phyloP scores from a whole-genome alignment of 176 grass and related monocot genomes.

The Oryza coarctata region DNA sequence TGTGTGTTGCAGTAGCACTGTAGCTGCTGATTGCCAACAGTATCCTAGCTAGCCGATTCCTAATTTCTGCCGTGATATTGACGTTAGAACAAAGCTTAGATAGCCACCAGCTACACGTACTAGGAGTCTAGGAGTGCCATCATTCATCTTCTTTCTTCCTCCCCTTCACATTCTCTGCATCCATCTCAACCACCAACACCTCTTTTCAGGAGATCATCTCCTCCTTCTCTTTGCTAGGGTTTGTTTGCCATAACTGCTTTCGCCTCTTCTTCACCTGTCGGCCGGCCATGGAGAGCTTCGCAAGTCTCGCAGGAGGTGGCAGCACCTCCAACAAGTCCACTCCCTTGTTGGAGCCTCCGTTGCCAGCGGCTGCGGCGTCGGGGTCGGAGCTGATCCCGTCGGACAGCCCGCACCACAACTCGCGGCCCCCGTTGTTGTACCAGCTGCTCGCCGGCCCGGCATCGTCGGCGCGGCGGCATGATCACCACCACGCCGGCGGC shows the following conservation, averaged over 20 bases:
- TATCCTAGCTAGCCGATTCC: slow-evolving; percentile 31
- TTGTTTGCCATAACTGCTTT: slow-evolving; percentile 18
- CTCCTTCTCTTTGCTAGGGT: slow-evolving; percentile 29
- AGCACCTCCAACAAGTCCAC: slow-evolving; percentile 46
- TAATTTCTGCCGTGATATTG: slow-evolving; percentile 66
- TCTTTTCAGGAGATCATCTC: slow-evolving; percentile 24
- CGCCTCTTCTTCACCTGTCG: background rate
- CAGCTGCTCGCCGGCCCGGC: slow-evolving; percentile 32
- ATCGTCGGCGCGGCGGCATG: slow-evolving; percentile 25
- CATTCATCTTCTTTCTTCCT: slow-evolving; percentile 31
- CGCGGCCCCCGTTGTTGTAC: slow-evolving; percentile 36
- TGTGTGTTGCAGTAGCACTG: background rate
- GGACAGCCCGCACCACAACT: slow-evolving; percentile 21
- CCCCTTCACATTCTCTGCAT: background rate
- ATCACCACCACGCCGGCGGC: background rate
- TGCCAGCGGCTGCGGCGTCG: slow-evolving; percentile 6
- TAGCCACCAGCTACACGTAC: slow-evolving; percentile 51
- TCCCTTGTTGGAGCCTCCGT: slow-evolving; percentile 60
- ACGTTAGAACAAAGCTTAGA: slow-evolving; percentile 73
- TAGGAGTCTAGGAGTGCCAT: background rate
- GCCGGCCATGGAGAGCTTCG: slow-evolving; percentile 35
- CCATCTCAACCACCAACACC: background rate
- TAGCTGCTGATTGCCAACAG: slow-evolving; percentile 10
- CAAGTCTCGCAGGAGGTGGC: slow-evolving; percentile 42
- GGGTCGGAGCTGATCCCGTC: slow-evolving; percentile 29